phyloP scores from a whole-genome alignment of 192 early-diverging fungal species.

The Haplosporangium gracile region DNA sequence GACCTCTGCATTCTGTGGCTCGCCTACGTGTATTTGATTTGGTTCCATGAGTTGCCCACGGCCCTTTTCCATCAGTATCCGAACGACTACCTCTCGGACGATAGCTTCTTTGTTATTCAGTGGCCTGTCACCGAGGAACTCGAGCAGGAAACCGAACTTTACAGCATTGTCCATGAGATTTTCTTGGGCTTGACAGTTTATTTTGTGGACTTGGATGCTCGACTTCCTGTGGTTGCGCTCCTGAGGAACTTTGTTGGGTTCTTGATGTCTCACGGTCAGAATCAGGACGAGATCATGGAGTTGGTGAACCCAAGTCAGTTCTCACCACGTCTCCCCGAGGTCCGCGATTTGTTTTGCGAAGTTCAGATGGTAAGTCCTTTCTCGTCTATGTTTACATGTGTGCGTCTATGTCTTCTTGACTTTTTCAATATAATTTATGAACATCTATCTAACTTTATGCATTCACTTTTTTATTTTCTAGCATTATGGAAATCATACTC shows the following conservation, averaged over 20 bases:
- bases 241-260: slow-evolving; percentile 49
- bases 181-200: slow-evolving; percentile 44
- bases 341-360: slow-evolving; percentile 38
- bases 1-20: slow-evolving; percentile 48
- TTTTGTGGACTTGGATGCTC: slow-evolving; percentile 37
- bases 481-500: slow-evolving; percentile 15
- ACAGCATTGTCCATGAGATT: slow-evolving; percentile 45
- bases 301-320: slow-evolving; percentile 27
- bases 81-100: slow-evolving; percentile 25
- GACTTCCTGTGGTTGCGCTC: slow-evolving; percentile 22
- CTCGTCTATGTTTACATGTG: neutral
- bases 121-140: slow-evolving; percentile 31
- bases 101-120: slow-evolving; percentile 29
- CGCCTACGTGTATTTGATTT: slow-evolving; percentile 41
- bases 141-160: slow-evolving; percentile 35
- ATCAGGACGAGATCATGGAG: slow-evolving; percentile 33
- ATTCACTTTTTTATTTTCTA: neutral
- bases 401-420: too few relatives aligned
- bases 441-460: neutral
- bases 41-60: slow-evolving; percentile 47
- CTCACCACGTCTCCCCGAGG: slow-evolving; percentile 26
- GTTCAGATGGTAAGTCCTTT: slow-evolving; percentile 26
- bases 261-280: slow-evolving; percentile 29
- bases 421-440: neutral
- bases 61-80: slow-evolving; percentile 34